Percentiles rank a stretch among this genome's conserved stretches.
These are phyloP conservation scores for Flaveria sonorensis DNA, from an alignment of 129 eudicot genomes.

Conservation along the genomic window DNA sequence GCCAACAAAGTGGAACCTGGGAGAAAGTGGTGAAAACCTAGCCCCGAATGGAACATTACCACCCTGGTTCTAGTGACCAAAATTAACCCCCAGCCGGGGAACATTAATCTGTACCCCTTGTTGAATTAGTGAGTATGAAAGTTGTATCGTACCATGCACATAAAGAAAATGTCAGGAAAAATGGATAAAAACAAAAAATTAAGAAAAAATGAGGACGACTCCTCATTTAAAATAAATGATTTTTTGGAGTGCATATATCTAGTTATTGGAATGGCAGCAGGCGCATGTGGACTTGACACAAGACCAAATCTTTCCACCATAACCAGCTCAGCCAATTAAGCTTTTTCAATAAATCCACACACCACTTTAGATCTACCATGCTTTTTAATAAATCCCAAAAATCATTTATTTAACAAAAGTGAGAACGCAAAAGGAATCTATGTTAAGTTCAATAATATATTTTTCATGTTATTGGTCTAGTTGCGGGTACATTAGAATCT, in stretches of 20 bases:
- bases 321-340: slow-evolving; percentile 43
- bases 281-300: slow-evolving; percentile 42
- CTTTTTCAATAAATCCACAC: slow-evolving; percentile 39
- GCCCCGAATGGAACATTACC: too few relatives aligned
- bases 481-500: not conserved
- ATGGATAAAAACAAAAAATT: too few relatives aligned
- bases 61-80: too few relatives aligned
- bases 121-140: too few relatives aligned
- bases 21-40: too few relatives aligned
- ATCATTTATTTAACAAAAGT: not conserved
- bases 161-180: too few relatives aligned
- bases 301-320: slow-evolving; percentile 35
- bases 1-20: too few relatives aligned
- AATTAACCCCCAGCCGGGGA: too few relatives aligned
- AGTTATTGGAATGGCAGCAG: slow-evolving; percentile 21
- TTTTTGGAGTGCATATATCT: not conserved
- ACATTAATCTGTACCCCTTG: too few relatives aligned
- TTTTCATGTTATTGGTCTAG: not conserved
- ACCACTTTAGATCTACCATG: slow-evolving; percentile 39
- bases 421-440: not conserved
- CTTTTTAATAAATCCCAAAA: slow-evolving; percentile 33
- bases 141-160: too few relatives aligned
- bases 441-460: not conserved
- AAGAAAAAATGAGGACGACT: too few relatives aligned
- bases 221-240: not conserved